Base-by-base conservation (phyloP, 2,329 filamentous ascomycete species). In the Aureobasidium sp. region DNA sequence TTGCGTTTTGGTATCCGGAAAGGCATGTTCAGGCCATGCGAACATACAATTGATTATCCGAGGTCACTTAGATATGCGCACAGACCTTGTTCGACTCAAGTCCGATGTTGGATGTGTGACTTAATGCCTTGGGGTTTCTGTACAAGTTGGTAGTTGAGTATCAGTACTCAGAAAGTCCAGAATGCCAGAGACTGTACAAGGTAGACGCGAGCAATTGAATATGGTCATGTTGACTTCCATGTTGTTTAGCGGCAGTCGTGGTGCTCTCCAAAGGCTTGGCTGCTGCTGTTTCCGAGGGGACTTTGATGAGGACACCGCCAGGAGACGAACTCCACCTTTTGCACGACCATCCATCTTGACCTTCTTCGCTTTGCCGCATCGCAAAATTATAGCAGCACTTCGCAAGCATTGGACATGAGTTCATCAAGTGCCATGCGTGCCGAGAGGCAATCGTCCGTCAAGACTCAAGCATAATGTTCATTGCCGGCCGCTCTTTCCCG, bases 1-100 rank as follows among this genome's bases (percentile, higher is more conserved):
- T 61, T 61, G 47, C 57, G 57, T n/a, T 52, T 61, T n/a, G 57
- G 57, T 44, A 61, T 31, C 12, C 57, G 57, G 29, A 61, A 61
- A 31, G 57, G 57, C 57, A 61, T 61, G 37, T 56, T 56, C 22
- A 56, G 27, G 52, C 37, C 52, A 56, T 44, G 20, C 52, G 39
- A 56, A n/a, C 12, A 25, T 31, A 20, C 39, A 39, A 25, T 56
- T 8, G 27, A 8, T 31, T 15, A 34, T 41, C 39, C 9, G 25
- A 31, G 17, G 27, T 44, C 36, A 44, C 52, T 31, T 22, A 9
- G 22, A 25, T 25, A 44, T 31, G 34, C 52, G 52, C 52, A 56
- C 52, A 56, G 52, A 56, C 52, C 52, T 22, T 42, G 39, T 44
- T n/a, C 20, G 29, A 12, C 3, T 34, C 25, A 22, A 56, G 17